Conservation (phyloP, 345 rosid species). For the Clarkia xantiana region DNA sequence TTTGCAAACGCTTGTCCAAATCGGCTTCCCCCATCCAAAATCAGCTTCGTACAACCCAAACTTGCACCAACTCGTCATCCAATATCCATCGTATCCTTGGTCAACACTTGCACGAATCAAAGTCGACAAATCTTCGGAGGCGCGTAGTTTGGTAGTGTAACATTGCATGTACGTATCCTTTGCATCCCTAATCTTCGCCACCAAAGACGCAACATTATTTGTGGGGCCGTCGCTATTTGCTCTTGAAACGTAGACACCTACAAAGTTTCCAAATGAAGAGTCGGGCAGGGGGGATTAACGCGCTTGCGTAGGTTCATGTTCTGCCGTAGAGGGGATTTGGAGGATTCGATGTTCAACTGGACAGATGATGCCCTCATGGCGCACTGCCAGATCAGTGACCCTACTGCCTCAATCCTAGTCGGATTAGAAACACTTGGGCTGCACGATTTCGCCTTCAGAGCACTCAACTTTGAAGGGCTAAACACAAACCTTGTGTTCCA, state of each 20-base stretch:
- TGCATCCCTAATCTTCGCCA: neutral
- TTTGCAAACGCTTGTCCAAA: neutral
- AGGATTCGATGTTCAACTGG: too few species aligned
- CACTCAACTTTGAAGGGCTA: too few species aligned
- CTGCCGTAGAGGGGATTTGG: neutral
- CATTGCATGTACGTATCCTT: neutral
- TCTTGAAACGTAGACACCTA: neutral
- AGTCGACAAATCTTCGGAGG: neutral
- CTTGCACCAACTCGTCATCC: constrained; percentile 8
- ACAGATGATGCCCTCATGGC: too few species aligned
- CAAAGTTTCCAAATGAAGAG: constrained; percentile 1
- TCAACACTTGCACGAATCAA: neutral
- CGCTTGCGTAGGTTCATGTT: constrained; percentile 6
- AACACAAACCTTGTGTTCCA: too few species aligned
- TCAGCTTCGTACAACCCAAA: constrained; percentile 11
- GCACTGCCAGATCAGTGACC: too few species aligned
- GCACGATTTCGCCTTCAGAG: too few species aligned
- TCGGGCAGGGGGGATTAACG: neutral
- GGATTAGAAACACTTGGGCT: too few species aligned
- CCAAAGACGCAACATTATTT: neutral
- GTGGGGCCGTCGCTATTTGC: neutral
- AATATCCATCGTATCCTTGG: neutral
- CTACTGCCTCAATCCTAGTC: too few species aligned
- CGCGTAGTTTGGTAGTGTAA: neutral
- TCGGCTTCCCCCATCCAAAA: constrained; percentile 20